Conservation (phyloP, 495 filamentous ascomycete genomes). For the Neurospora sp. region DNA sequence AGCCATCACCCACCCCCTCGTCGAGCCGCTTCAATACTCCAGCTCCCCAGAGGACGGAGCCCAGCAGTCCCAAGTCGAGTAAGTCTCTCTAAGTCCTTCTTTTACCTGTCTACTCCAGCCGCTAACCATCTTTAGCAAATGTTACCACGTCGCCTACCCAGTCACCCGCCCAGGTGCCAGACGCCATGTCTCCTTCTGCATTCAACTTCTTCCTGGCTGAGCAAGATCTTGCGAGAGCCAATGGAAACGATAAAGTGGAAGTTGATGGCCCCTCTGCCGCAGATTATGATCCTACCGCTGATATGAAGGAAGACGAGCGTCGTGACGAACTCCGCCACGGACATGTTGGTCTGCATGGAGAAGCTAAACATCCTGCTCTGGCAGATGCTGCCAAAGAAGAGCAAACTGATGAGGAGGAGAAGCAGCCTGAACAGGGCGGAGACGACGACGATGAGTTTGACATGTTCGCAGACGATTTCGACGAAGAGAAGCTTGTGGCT, state of each 20-base stretch:
- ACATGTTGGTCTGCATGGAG: constrained; percentile 36
- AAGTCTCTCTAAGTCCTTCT: constrained; percentile 3
- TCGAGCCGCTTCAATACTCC: constrained; percentile 36
- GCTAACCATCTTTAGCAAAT: constrained; percentile 11
- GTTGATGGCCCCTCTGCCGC: constrained; percentile 78
- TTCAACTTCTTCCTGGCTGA: constrained; percentile 37
- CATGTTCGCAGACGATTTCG: constrained; percentile 91
- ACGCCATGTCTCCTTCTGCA: constrained; percentile 31
- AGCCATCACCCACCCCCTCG: constrained; percentile 44
- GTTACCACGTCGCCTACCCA: constrained; percentile 20
- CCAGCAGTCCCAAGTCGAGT: constrained; percentile 33
- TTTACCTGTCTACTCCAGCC: not conserved
- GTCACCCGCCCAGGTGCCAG: constrained; percentile 25
- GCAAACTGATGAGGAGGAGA: constrained; percentile 23
- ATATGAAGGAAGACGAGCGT: constrained; percentile 81
- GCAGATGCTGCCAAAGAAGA: constrained; percentile 11
- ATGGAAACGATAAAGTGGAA: constrained; percentile 35
- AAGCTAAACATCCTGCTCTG: constrained; percentile 16
- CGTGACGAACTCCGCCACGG: constrained; percentile 55
- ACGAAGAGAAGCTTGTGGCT: constrained; percentile 78
- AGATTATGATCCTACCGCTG: constrained; percentile 86
- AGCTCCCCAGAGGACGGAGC: constrained; percentile 21
- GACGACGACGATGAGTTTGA: constrained; percentile 64
- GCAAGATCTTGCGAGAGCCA: constrained; percentile 55
- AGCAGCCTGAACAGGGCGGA: constrained; percentile 28